Evolutionary conservation across 2,329 filamentous ascomycete species (phyloP).

Genomic region (Botryotinia convoluta): DNA sequence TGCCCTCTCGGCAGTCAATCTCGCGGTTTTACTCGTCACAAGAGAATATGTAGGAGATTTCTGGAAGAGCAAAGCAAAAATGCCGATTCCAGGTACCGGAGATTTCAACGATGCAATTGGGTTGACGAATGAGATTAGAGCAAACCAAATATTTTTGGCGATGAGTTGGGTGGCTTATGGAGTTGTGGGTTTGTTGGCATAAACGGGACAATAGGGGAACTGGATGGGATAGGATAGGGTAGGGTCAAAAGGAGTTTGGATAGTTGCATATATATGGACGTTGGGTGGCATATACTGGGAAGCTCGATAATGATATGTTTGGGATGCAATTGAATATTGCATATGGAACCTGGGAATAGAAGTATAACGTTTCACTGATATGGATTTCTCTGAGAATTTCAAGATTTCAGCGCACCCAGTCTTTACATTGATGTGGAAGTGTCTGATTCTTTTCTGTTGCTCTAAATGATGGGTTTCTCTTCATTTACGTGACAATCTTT

Average conservation of each 20-base stretch:
- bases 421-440: neutral
- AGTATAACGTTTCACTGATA: neutral
- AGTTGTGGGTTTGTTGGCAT: slow-evolving; percentile 1
- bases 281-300: neutral
- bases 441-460: neutral
- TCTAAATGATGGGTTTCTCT: neutral
- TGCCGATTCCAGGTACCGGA: neutral
- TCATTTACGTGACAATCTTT: too few species aligned
- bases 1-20: neutral
- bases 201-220: neutral
- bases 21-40: neutral
- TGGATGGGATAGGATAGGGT: neutral
- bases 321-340: neutral
- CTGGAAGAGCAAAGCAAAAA: slow-evolving; percentile 9
- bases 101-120: slow-evolving; percentile 16
- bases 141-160: neutral
- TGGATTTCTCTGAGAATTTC: neutral
- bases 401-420: too few species aligned
- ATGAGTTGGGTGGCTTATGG: slow-evolving; percentile 5
- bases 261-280: neutral
- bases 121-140: slow-evolving; percentile 5
- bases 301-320: neutral
- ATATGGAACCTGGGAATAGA: too few species aligned
- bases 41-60: slow-evolving; percentile 15
- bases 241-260: neutral